These are phyloP conservation scores for Dipteronia dyeriana DNA, from an alignment of 345 rosid genomes.

Conservation along the genomic window DNA sequence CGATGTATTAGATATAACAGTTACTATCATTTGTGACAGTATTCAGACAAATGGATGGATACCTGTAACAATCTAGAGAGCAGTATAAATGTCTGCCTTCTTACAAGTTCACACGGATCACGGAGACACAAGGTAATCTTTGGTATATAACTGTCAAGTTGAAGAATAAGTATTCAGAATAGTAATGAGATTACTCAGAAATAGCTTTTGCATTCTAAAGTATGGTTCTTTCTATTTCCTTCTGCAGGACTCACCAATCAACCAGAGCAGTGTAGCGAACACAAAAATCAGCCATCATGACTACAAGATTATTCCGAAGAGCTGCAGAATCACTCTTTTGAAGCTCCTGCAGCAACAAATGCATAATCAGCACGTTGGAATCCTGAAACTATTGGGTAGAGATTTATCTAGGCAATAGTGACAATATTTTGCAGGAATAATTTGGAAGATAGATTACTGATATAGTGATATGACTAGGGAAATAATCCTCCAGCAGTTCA, in stretches of 20 bases:
- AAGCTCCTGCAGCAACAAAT: constrained; percentile 65
- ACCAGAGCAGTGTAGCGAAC: constrained; percentile 89
- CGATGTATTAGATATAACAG: background rate
- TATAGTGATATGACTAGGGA: background rate
- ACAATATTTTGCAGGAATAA: background rate
- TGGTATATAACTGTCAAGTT: constrained; percentile 65
- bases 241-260: constrained; percentile 71
- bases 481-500: background rate
- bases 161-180: constrained; percentile 28
- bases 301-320: constrained; percentile 89
- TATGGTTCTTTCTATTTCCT: constrained; percentile 10
- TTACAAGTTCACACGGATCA: constrained; percentile 87
- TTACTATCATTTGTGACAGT: constrained; percentile 10
- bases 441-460: background rate
- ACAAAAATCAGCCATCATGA: constrained; percentile 87
- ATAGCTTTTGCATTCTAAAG: background rate
- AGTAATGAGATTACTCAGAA: constrained; percentile 23
- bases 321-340: constrained; percentile 87
- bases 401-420: background rate
- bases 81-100: constrained; percentile 91
- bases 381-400: background rate
- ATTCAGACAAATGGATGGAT: constrained; percentile 14
- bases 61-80: constrained; percentile 96
- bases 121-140: constrained; percentile 82
- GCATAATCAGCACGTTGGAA: constrained; percentile 1